Base-by-base conservation (phyloP, 176 grass and related monocot genomes). In the Eleusine indica region DNA sequence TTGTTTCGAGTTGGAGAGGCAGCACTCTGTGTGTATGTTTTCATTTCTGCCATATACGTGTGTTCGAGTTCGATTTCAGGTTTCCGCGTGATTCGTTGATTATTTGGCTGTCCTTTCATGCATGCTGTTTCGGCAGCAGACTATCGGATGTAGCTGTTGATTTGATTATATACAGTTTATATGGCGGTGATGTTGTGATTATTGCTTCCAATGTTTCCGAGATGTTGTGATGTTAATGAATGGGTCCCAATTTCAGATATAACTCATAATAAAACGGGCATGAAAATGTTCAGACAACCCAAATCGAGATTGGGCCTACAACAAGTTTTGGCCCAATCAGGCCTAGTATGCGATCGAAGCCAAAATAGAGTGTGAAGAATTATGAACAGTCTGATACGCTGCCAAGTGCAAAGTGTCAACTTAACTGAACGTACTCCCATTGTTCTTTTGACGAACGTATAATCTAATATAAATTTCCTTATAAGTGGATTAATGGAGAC, bases 11-110 rank as follows among this genome's bases (percentile, higher is more conserved):
- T 15, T 60, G 62, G 28, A 38, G 42, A 48, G 18, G 19, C 25
- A 9, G 60, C 4, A 12, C 22, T 12, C 1, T 63, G n/a, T 29
- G 21, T 22, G 17, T 7, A 39, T 14, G 38, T 82, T 57, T 53
- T 6, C 75, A 69, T 11, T 71, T 66, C 43, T 82, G 15, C 42
- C 39, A 39, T 62, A 58, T 53, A 6, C 40, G n/a, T 11, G 65
- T 47, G 44, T 47, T 47, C 44, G 11, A 11, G 32, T 63, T 48
- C 9, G 71, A 38, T 80, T 73, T 80, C 29, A 3, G 40, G n/a
- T 61, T 69, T 68, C 28, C 29, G 3, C 46, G 78, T 69, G 47
- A 81, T 80, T 81, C 37, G 40, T 82, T 82, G 63, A 82, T 82
- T 61, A 18, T 21, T 79, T 51, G 40, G 14, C 4, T 65, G 22